Evolutionary conservation across 768 basidiomycete species (phyloP), one percentile per base, ranked within the genome.

Genomic region (Tylopilus subfusipes): DNA sequence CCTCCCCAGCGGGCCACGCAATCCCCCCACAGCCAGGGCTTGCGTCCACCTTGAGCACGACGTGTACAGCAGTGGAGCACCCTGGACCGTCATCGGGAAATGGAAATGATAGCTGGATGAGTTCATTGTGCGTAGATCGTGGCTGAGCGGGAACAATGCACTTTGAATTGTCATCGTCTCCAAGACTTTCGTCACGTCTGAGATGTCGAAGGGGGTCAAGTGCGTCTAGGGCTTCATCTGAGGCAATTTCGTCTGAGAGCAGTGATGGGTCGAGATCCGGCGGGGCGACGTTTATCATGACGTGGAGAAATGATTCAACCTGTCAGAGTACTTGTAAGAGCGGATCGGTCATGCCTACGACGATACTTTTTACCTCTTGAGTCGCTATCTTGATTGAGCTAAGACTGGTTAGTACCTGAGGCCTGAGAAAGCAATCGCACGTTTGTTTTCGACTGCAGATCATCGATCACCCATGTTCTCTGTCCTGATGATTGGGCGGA

Each of bases 1-100:
- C 93, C 81, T 92, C 83, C 60, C 93, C 94, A 9, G 93, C 90
- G 5, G 91, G 91, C 94, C 94, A 96, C 3, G 90, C 85, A 36
- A 94, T 81, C 5, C 94, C 94, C 14, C 94, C 94, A 68, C 94
- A 97, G 1, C 94, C 94, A 18, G 90, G 90, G 40, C 84, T 76
- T 9, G 92, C 84, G 67, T 95, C 91, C 4, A 94, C 80, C 21
- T 76, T 73, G 36, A 95, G 78, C 4, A 66, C 55, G 53, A 86
- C 53, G 44, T 53, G 56, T 54, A 63, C 50, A 39, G 40, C 21
- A 34, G 56, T 44, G 45, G 53, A 45, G 45, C 46, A 30, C 16
- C 25, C 51, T n/a, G n/a, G n/a, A n/a, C n/a, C n/a, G n/a, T n/a
- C n/a, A n/a, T n/a, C n/a, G n/a, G n/a, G n/a, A n/a, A n/a, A n/a